Evolutionary conservation across 2,329 filamentous ascomycete genomes (phyloP), one percentile per base, ranked within the genome.

Genomic region (Bimuria novae-zelandiae): DNA sequence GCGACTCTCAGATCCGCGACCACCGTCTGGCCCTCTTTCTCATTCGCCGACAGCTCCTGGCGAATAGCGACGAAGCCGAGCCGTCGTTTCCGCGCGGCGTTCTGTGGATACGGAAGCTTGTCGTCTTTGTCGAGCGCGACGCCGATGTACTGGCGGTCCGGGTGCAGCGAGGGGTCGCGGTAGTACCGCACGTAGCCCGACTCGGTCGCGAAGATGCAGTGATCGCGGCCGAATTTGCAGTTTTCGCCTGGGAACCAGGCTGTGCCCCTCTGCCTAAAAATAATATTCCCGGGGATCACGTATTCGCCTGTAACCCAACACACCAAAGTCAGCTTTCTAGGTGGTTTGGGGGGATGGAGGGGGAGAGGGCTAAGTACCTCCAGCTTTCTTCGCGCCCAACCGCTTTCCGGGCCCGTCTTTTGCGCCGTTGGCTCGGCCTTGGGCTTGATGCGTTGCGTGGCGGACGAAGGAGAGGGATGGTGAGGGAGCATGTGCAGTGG

Each of bases 141-240:
- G 56, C 94, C 94, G 68, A 99, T 99, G 80, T 92, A 99, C 74
- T 96, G 90, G 55, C 92, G 85, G 62, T 91, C 89, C 0, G 92
- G 89, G 75, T 97, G 91, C 54, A 81, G 83, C 27, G 82, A 76
- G 0, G 92, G 92, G 71, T 99, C 93, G 70, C 88, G 86, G 81
- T 99, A 99, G 83, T 96, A 99, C 66, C 94, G 92, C 55, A 99
- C 94, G 76, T 95, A 99, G 59, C 94, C 94, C 3, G 88, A 82
- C 51, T 89, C 84, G 54, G 86, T 87, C 48, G 94, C 87, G 76
- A 90, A 96, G 72, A 99, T 95, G 45, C 93, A 97, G 80, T 97
- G 94, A 75, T 99, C 92, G 56, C 94, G 89, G 45, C 94, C 94
- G 81, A 97, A 93, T 66, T 87, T 89, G 75, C 89, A 90, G 77